Evolutionary conservation across 1,284 basidiomycete species (phyloP).

Genomic region (Phylloporus gajari): DNA sequence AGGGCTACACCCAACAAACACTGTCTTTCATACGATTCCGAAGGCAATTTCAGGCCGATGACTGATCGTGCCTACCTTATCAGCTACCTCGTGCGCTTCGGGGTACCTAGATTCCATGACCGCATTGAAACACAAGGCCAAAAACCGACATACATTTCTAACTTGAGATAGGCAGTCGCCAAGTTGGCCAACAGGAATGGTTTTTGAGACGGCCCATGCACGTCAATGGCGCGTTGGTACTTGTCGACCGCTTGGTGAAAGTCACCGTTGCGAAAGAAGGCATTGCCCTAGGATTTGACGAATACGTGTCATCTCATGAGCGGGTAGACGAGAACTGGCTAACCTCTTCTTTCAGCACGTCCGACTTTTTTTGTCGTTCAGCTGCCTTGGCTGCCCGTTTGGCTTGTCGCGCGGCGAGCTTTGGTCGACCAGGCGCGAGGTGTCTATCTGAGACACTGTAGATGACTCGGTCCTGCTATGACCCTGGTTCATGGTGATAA

Average conservation of each 20-base stretch:
- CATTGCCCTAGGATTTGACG: conserved; percentile 22
- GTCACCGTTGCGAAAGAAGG: conserved; percentile 20
- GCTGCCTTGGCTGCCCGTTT: conserved; percentile 29
- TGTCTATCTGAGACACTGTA: not conserved
- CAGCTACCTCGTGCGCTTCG: conserved; percentile 24
- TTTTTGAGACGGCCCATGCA: conserved; percentile 22
- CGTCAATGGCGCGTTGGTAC: conserved; percentile 28
- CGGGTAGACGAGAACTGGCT: not conserved
- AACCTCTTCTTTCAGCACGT: conserved; percentile 33
- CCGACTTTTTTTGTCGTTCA: conserved; percentile 23
- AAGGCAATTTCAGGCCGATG: too few relatives aligned
- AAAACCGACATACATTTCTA: conserved; percentile 26
- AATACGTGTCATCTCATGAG: too few relatives aligned
- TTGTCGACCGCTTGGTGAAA: conserved; percentile 19
- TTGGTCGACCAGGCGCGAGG: conserved; percentile 4
- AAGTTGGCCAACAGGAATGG: conserved; percentile 31
- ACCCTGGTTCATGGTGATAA: conserved; percentile 7
- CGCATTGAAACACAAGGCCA: not conserved
- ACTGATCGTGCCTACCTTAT: too few relatives aligned
- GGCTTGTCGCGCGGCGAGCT: conserved; percentile 20
- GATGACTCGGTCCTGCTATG: not conserved
- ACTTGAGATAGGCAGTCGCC: conserved; percentile 27
- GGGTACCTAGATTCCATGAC: conserved; percentile 19
- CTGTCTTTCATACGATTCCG: too few relatives aligned
- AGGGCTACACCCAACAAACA: too few relatives aligned